Percentiles rank a stretch among this genome's conserved stretches.
Conservation (phyloP, 1,139 yeast species). For the Pichia inconspicua region DNA sequence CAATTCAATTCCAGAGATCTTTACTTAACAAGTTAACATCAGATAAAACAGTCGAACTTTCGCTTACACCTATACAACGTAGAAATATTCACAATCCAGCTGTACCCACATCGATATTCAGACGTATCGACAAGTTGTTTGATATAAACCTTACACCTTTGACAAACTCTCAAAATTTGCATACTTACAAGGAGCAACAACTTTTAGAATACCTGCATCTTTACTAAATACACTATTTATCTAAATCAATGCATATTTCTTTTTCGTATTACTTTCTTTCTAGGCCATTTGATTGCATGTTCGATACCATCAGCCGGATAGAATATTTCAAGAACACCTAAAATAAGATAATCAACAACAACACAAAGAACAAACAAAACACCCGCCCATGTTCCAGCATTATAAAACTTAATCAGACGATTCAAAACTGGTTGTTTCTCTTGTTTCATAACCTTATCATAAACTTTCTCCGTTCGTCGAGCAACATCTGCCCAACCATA, state of each 20-base stretch:
- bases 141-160: slow-evolving; percentile 2
- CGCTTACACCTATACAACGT: background rate
- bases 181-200: slow-evolving; percentile 1
- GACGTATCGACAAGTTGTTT: slow-evolving; percentile 7
- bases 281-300: slow-evolving; percentile 74
- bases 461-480: slow-evolving; percentile 72
- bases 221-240: background rate
- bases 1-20: slow-evolving; percentile 8
- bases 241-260: background rate
- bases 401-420: slow-evolving; percentile 54
- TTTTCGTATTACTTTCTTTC: slow-evolving; percentile 6
- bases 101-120: background rate
- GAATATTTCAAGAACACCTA: slow-evolving; percentile 54
- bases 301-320: slow-evolving; percentile 69
- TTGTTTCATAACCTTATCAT: slow-evolving; percentile 35
- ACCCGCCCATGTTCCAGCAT: slow-evolving; percentile 81
- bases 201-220: slow-evolving; percentile 6
- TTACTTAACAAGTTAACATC: slow-evolving; percentile 4
- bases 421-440: slow-evolving; percentile 38
- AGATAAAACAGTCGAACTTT: background rate
- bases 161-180: background rate
- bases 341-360: slow-evolving; percentile 68
- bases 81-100: background rate
- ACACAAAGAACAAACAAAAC: slow-evolving; percentile 69
- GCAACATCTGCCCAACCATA: slow-evolving; percentile 95